Percentiles rank a stretch among this genome's conserved stretches.
Evolutionary conservation across 2,329 filamentous ascomycete species (phyloP).

Genomic region (Penicillium sp.): DNA sequence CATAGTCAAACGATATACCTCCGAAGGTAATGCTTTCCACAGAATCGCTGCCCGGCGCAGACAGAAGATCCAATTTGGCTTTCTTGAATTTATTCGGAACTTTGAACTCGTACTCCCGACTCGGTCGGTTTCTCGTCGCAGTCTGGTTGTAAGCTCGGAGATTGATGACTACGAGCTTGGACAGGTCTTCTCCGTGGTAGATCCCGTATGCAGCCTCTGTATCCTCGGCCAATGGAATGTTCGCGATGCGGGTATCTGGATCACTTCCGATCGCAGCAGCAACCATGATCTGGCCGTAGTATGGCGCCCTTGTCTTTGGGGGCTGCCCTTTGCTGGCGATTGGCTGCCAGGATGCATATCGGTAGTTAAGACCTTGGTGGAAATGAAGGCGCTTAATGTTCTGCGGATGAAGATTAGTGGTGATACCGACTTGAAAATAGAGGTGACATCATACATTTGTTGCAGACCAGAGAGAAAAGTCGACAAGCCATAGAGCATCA

Average conservation of each 20-base stretch:
- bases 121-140: background rate
- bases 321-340: slow-evolving; percentile 15
- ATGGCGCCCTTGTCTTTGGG: slow-evolving; percentile 20
- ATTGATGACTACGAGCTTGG: slow-evolving; percentile 1
- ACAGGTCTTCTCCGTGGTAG: background rate
- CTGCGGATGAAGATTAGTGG: slow-evolving; percentile 2
- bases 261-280: slow-evolving; percentile 12
- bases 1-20: slow-evolving; percentile 24
- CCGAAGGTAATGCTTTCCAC: slow-evolving; percentile 15
- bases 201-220: background rate
- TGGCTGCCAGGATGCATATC: slow-evolving; percentile 28
- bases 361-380: slow-evolving; percentile 26
- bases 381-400: slow-evolving; percentile 24
- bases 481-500: slow-evolving; percentile 24
- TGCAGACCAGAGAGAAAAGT: slow-evolving; percentile 25
- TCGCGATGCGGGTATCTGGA: slow-evolving; percentile 12
- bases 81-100: background rate
- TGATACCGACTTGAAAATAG: too few relatives aligned
- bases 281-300: slow-evolving; percentile 28
- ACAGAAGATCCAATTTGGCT: background rate
- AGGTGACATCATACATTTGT: slow-evolving; percentile 17
- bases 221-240: background rate
- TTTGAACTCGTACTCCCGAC: background rate
- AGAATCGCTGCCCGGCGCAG: slow-evolving; percentile 14
- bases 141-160: slow-evolving; percentile 3